Conservation (phyloP, 2,329 filamentous ascomycete genomes). For the Penicillium capsulatum region DNA sequence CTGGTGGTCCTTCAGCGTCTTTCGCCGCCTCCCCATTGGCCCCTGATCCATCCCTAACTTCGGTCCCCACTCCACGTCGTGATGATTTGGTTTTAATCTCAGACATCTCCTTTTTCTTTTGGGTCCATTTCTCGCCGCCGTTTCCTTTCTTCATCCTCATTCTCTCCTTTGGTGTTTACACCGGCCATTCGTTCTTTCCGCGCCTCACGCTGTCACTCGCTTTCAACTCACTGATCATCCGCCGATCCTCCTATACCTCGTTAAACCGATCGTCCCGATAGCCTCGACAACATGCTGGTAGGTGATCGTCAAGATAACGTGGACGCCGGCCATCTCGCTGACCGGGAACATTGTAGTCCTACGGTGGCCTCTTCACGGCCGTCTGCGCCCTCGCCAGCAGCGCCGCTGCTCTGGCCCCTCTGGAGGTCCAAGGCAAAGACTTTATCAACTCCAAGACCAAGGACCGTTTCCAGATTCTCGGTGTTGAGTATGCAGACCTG, state of each 20-base stretch:
- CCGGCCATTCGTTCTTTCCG: constrained; percentile 14
- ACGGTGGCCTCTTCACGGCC: constrained; percentile 36
- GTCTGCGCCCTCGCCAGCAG: constrained; percentile 44
- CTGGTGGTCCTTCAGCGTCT: too few relatives aligned
- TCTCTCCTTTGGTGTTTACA: constrained; percentile 8
- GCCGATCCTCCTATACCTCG: neutral
- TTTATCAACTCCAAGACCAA: constrained; percentile 58
- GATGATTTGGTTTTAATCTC: constrained; percentile 8
- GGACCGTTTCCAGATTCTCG: constrained; percentile 59
- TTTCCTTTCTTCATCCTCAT: constrained; percentile 1
- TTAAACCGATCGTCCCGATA: neutral
- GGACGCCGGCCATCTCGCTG: neutral
- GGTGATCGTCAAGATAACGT: neutral
- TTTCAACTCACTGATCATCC: neutral
- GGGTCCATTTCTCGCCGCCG: constrained; percentile 8
- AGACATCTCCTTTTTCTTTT: constrained; percentile 12
- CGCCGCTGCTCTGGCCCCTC: constrained; percentile 52
- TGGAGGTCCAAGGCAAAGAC: constrained; percentile 56
- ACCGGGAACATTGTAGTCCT: too few relatives aligned
- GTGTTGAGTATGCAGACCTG: constrained; percentile 58
- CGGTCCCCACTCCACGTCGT: constrained; percentile 3
- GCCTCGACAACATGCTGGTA: neutral
- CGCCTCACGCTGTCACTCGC: constrained; percentile 23
- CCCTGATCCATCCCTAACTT: neutral
- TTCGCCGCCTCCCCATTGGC: neutral